Evolutionary conservation across 139 green algal species (phyloP), one percentile per base, ranked within the genome.

Genomic region (Diplosphaera chodatii): DNA sequence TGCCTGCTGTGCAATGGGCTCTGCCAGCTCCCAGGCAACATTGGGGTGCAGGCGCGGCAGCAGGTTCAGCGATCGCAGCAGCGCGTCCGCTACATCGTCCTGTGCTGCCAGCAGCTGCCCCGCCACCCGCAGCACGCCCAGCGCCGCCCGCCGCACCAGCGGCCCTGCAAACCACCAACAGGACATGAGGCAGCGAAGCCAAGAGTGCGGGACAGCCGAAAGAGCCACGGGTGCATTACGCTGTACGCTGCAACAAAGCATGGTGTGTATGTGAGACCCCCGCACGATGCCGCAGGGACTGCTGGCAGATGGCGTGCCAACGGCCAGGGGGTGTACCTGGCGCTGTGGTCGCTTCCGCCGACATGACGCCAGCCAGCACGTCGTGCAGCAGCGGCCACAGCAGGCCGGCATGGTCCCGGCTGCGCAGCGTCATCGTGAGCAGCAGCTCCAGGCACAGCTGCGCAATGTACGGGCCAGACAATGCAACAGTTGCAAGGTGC

Each of bases 361-460:
- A 32, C 75, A 81, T 55, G 41, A 81, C 73, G 66, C 71, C 71
- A 20, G 74, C 84, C 65, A 90, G 68, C 40, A 93, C 85, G 66
- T 94, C 90, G 55, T 91, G 88, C 56, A 96, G 80, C 10, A 83
- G 77, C 16, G 89, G 87, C 92, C 93, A 97, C 41, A 97, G 81
- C 55, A 92, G 76, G 22, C 73, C 73, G 30, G 96, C 83, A 32
- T 93, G 86, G 74, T 97, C 94, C 0, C 93, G 76, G 81, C 98
- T 98, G 65, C 89, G 84, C 70, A 98, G 75, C 63, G 93, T 84
- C 63, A 98, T 79, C 22, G 82, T 80, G 32, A 97, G 85, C 40
- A 97, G 82, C 68, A 98, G 84, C 74, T 98, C 92, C 70, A 97
- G 74, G 74, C 90, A 96, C 41, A 98, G 82, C 83, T 94, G 80